These are phyloP conservation scores for Amborella trichopoda DNA, from an alignment of 164 flowering plant species.

Conservation along the genomic window DNA sequence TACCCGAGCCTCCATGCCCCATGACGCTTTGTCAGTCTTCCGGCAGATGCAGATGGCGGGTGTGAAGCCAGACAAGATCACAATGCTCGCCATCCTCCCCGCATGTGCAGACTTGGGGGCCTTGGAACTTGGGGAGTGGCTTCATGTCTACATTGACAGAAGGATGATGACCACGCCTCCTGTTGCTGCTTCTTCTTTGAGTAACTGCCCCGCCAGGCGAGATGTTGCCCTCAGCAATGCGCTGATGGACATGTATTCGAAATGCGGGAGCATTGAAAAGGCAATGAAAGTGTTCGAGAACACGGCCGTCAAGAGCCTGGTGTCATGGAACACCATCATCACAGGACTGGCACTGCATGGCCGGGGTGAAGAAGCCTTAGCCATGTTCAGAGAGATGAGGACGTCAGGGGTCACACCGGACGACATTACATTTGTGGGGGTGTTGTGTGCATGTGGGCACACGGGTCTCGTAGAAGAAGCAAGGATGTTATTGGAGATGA, in stretches of 20 bases:
- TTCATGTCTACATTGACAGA: constrained; percentile 8
- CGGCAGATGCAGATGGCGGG: constrained; percentile 15
- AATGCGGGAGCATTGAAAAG: constrained; percentile 18
- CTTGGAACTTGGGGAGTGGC: constrained; percentile 19
- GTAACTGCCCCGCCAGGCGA: too few species aligned
- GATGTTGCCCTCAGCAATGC: constrained; percentile 15
- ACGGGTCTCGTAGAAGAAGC: constrained; percentile 60
- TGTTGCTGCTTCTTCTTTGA: too few species aligned
- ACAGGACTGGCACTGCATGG: constrained; percentile 19
- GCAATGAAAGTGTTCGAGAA: constrained; percentile 13
- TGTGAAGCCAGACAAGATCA: constrained; percentile 13
- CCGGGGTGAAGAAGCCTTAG: constrained; percentile 19
- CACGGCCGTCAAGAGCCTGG: constrained; percentile 11
- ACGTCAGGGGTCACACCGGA: constrained; percentile 33
- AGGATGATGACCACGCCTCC: constrained; percentile 7
- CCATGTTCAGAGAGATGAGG: constrained; percentile 44
- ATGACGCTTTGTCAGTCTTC: constrained; percentile 14
- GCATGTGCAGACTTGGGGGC: constrained; percentile 19
- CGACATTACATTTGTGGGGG: constrained; percentile 47
- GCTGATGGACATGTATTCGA: constrained; percentile 16
- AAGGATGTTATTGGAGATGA: constrained; percentile 25
- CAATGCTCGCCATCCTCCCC: constrained; percentile 12
- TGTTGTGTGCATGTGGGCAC: constrained; percentile 60
- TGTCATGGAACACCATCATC: constrained; percentile 21
- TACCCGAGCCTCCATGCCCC: constrained; percentile 10